Evolutionary conservation across 176 grass and related monocot species (phyloP), one percentile per base, ranked within the genome.

Genomic region (Paspalum vaginatum): DNA sequence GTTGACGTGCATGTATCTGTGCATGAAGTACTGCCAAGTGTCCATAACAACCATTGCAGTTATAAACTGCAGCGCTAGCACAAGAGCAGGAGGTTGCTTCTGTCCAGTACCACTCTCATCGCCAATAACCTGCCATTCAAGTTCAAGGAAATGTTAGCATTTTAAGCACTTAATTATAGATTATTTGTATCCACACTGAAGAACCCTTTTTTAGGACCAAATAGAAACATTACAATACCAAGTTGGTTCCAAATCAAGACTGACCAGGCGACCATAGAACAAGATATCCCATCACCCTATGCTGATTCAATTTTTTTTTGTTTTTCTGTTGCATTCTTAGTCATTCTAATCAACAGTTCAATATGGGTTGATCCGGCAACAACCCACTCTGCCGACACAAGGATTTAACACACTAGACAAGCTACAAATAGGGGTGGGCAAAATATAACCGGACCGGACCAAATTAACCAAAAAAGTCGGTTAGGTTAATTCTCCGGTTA

Each of bases 21-120:
- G 94, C 83, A 93, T 91, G 78, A 97, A 97, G 60, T 97, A 93
- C 70, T 97, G 94, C 94, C 94, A 97, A 76, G 94, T 91, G 47
- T 97, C 94, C 91, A 97, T 85, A 43, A 97, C 88, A 50, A 91
- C 38, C 93, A 97, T 97, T 18, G 84, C 92, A 58, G 85, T 24
- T 12, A 87, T 21, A 70, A 92, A 91, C 73, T 94, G 92, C 24
- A 87, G 63, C 12, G 53, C 65, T 79, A 93, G 87, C 53, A 91
- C 72, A 39, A 72, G 25, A 10, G 42, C 65, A 59, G 90, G 59
- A 63, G 93, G 88, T 69, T 93, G 91, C 60, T 87, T 65, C 41
- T 48, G 83, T 81, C 7, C 68, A 42, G 16, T 71, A 64, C 81
- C 91, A 63, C 79, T 83, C 45, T 93, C 93, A 54, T 93, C 88